Evolutionary conservation across 2,329 filamentous ascomycete species (phyloP), one percentile per base, ranked within the genome.

Genomic region (Aphanocladium album): DNA sequence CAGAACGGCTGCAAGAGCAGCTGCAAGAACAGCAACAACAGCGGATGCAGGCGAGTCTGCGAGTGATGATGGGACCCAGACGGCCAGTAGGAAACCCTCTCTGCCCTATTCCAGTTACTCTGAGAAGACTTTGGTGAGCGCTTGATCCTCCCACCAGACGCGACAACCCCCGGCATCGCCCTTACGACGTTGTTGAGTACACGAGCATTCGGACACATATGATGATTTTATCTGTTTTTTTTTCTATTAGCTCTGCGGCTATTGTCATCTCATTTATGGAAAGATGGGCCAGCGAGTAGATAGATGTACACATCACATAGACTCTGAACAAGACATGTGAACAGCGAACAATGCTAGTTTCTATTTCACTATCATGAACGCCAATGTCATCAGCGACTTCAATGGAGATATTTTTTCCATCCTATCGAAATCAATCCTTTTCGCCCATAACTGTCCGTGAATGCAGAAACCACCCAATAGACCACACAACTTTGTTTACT

Each of bases 401-500:
- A 74, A 72, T 75, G 75, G 74, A 74, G 71, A 71, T 70, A 68
- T 70, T 72, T 51, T 63, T 72, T 70, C 71, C 73, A 73, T 71
- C 77, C 77, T 78, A 80, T 74, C 76, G 81, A 78, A 80, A 79
- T 79, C 79, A 77, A 76, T 77, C 78, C 80, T 77, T 82, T 83
- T 83, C 80, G 80, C 81, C 80, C 73, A 63, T 75, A 79, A 78
- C 72, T 74, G 72, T 79, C 80, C 80, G 76, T 82, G 78, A 82
- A 83, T 83, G 80, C 80, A 81, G 77, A 76, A 79, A 80, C 77
- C 78, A 77, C 78, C 76, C 74, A 64, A 73, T 68, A 75, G 74
- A 76, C 76, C 70, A 60, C 47, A 69, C 70, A 73, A 75, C 25
- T 53, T 82, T 85, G 95, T 83, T 87, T 97, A 98, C 87, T 99